Conservation (phyloP, 2,329 filamentous ascomycete species). For the Trichoderma sp. region DNA sequence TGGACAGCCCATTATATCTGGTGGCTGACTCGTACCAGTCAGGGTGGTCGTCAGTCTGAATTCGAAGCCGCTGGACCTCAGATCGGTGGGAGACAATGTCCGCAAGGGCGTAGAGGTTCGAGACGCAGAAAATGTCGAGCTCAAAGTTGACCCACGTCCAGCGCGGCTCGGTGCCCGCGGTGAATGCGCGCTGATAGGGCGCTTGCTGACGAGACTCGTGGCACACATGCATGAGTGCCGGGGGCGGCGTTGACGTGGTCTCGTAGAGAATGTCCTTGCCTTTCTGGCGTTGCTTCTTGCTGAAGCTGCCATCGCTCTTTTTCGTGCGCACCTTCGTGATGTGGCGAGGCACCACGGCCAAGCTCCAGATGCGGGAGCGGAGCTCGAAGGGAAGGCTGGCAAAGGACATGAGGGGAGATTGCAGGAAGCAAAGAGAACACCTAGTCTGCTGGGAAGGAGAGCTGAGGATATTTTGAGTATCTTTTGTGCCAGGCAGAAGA, state of each 20-base stretch:
- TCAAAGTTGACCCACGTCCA: constrained; percentile 21
- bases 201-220: constrained; percentile 18
- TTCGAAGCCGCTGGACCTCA: neutral
- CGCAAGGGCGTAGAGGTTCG: neutral
- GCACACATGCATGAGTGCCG: constrained; percentile 21
- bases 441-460: neutral
- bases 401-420: neutral
- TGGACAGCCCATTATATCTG: neutral
- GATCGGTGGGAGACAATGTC: neutral
- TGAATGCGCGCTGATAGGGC: constrained; percentile 18
- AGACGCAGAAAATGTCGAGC: neutral
- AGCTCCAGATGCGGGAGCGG: neutral
- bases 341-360: neutral
- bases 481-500: neutral
- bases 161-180: neutral
- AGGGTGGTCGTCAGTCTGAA: neutral
- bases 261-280: constrained; percentile 13
- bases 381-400: neutral
- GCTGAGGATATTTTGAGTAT: neutral
- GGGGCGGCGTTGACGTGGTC: constrained; percentile 17
- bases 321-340: neutral
- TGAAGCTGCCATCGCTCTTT: neutral
- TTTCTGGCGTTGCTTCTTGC: neutral
- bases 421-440: neutral
- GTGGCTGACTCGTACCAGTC: neutral